Conservation (phyloP, 169 alveolate genomes). For the Eimeria tenella region DNA sequence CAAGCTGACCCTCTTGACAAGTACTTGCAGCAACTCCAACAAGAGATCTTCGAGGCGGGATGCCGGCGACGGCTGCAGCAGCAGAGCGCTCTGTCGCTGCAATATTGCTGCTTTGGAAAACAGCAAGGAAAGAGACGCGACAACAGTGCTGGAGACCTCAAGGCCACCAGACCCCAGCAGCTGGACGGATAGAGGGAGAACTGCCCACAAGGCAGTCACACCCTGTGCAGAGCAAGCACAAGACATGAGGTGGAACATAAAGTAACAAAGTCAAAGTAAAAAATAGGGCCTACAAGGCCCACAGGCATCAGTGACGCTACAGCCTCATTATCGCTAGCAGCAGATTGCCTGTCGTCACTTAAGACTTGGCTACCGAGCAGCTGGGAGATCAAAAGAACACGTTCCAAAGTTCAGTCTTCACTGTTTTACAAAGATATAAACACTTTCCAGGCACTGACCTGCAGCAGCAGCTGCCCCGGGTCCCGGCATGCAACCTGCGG, state of each 20-base stretch:
- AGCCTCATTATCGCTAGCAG: too few relatives aligned
- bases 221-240: constrained; percentile 38
- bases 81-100: neutral
- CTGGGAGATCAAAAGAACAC: too few relatives aligned
- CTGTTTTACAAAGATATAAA: too few relatives aligned
- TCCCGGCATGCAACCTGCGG: constrained; percentile 31
- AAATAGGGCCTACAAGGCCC: neutral
- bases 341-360: too few relatives aligned
- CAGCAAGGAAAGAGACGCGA: constrained; percentile 47
- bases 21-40: constrained; percentile 66
- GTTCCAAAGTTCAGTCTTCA: too few relatives aligned
- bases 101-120: neutral
- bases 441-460: neutral
- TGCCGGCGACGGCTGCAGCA: constrained; percentile 46
- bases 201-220: constrained; percentile 48
- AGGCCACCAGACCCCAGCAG: constrained; percentile 66
- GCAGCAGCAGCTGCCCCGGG: constrained; percentile 60
- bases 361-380: too few relatives aligned
- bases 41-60: constrained; percentile 30
- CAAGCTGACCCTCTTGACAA: constrained; percentile 35
- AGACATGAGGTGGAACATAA: neutral
- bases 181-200: constrained; percentile 52
- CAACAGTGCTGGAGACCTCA: constrained; percentile 48
- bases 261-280: too few relatives aligned
- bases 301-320: neutral